Evolutionary conservation across 208 protist species (phyloP).

Genomic region (Sergeia podlipaevii): DNA sequence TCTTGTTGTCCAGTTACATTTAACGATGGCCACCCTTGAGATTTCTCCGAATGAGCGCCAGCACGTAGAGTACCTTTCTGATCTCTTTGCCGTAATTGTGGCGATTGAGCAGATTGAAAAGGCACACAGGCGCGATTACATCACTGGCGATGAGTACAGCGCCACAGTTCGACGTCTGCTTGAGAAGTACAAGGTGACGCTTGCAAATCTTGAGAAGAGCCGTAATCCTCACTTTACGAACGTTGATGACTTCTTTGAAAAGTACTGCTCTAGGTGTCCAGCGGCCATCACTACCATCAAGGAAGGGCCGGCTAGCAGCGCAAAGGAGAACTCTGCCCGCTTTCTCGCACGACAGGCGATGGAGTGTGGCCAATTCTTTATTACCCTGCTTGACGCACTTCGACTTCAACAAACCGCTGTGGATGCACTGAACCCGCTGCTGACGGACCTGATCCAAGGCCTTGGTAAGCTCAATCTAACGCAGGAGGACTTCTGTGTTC

Average conservation of each 20-base stretch:
- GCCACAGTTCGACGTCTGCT: slow-evolving; percentile 86
- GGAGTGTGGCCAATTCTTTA: slow-evolving; percentile 92
- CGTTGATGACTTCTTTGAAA: slow-evolving; percentile 91
- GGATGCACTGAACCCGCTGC: slow-evolving; percentile 88
- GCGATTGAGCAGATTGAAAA: slow-evolving; percentile 95
- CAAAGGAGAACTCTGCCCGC: slow-evolving; percentile 32
- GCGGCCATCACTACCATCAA: slow-evolving; percentile 61
- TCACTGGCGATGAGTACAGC: slow-evolving; percentile 87
- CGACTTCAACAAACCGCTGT: slow-evolving; percentile 89
- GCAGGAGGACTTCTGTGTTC: slow-evolving; percentile 52
- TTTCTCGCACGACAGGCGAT: slow-evolving; percentile 66
- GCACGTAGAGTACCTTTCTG: slow-evolving; percentile 92
- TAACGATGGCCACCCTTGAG: slow-evolving; percentile 15
- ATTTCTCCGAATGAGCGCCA: slow-evolving; percentile 69
- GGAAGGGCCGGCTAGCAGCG: slow-evolving; percentile 35
- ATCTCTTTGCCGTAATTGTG: slow-evolving; percentile 93
- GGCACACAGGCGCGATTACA: slow-evolving; percentile 89
- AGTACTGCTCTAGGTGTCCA: slow-evolving; percentile 76
- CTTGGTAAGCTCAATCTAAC: slow-evolving; percentile 39
- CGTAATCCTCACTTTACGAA: slow-evolving; percentile 76
- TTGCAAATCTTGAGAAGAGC: slow-evolving; percentile 56
- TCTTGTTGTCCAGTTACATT: background rate
- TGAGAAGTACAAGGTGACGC: slow-evolving; percentile 94
- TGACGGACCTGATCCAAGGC: slow-evolving; percentile 83
- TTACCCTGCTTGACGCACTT: slow-evolving; percentile 92